Evolutionary conservation across 192 early-diverging fungal genomes (phyloP).

Genomic region (Entrophospora sp.): DNA sequence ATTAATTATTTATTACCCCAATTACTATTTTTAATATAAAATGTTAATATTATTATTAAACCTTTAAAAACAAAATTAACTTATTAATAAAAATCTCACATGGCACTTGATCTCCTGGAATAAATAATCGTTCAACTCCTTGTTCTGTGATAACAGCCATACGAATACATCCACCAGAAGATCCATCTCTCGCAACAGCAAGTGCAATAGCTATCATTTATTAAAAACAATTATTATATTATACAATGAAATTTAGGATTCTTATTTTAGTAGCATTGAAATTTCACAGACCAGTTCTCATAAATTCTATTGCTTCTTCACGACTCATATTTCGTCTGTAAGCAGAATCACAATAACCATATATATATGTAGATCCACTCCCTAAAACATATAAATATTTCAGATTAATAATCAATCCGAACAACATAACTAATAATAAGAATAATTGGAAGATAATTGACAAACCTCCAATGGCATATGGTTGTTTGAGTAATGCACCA

Average conservation of each 20-base stretch:
- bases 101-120: constrained; percentile 73
- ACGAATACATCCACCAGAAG: constrained; percentile 92
- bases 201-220: constrained; percentile 81
- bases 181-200: constrained; percentile 94
- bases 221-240: not conserved
- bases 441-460: not conserved
- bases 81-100: no score
- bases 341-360: constrained; percentile 91
- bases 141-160: constrained; percentile 86
- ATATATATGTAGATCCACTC: constrained; percentile 93
- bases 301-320: constrained; percentile 87
- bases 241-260: not conserved
- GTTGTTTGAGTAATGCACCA: constrained; percentile 82
- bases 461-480: constrained; percentile 84
- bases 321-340: constrained; percentile 73
- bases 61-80: no score
- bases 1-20: no score
- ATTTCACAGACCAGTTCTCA: constrained; percentile 79
- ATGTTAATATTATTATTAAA: no score
- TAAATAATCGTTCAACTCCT: constrained; percentile 81
- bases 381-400: constrained; percentile 31
- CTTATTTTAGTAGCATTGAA: not conserved
- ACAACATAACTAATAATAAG: not conserved
- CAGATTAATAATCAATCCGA: not conserved
- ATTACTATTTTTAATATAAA: no score